Percentiles rank a stretch among this genome's conserved stretches.
Conservation (phyloP, 2,329 filamentous ascomycete species). For the Pyrenophora tritici-repentis region DNA sequence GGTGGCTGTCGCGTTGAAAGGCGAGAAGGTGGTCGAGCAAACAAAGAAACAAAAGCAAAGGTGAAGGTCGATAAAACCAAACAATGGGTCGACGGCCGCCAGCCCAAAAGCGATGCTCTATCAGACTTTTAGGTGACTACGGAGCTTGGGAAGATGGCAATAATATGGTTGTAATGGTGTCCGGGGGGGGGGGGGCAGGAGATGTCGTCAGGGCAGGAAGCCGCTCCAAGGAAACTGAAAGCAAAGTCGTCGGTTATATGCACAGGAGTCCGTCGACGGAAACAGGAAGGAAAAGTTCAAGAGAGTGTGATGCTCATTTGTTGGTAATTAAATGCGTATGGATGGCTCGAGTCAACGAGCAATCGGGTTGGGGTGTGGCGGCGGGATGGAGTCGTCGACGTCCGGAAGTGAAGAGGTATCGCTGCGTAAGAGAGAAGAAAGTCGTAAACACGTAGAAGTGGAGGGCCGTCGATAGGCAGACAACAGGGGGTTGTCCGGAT, state of each 20-base stretch:
- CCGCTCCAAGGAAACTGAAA: constrained; percentile 35
- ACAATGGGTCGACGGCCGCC: constrained; percentile 41
- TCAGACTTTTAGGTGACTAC: constrained; percentile 44
- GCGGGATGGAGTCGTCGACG: constrained; percentile 31
- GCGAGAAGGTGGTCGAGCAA: constrained; percentile 24
- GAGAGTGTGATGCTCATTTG: constrained; percentile 53
- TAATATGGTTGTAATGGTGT: constrained; percentile 41
- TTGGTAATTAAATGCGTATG: constrained; percentile 48
- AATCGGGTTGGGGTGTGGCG: constrained; percentile 29
- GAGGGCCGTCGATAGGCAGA: constrained; percentile 36
- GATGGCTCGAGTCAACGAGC: constrained; percentile 49
- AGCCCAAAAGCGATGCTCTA: constrained; percentile 46
- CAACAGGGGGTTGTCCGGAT: constrained; percentile 32
- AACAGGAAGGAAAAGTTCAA: constrained; percentile 50
- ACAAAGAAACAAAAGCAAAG: constrained; percentile 29
- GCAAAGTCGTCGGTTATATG: constrained; percentile 48
- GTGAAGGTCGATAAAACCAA: constrained; percentile 37
- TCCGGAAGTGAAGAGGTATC: constrained; percentile 40
- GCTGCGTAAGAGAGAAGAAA: constrained; percentile 47
- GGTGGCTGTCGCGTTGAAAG: constrained; percentile 33
- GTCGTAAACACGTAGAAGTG: constrained; percentile 49
- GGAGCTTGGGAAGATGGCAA: constrained; percentile 41
- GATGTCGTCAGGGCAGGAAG: constrained; percentile 39
- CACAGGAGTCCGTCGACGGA: constrained; percentile 46
- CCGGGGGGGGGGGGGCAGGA: constrained; percentile 21